A percentile compares a stretch with the other conserved stretches of the same genome.
Conservation (phyloP, 208 protist genomes). For the Angomonas ambiguus region DNA sequence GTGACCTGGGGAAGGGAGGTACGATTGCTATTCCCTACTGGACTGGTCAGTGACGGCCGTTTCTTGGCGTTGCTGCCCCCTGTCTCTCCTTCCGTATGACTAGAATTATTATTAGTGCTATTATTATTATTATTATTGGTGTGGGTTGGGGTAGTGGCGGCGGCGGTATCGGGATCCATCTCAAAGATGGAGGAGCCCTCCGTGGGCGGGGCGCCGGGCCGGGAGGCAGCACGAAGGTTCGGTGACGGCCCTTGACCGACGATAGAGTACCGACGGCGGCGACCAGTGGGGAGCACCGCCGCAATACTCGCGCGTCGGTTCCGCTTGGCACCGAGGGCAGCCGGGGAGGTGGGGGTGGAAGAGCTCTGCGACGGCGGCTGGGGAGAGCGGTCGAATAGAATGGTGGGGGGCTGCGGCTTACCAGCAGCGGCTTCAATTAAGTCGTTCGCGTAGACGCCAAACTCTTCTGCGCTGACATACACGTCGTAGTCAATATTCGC, state of each 20-base stretch:
- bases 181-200: not conserved
- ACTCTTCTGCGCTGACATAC: conserved; percentile 51
- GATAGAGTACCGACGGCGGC: not conserved
- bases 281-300: not conserved
- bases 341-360: not conserved
- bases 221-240: not conserved
- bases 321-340: not conserved
- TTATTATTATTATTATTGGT: too few relatives aligned
- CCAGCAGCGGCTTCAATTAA: conserved; percentile 18
- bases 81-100: not conserved
- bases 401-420: conserved; percentile 9
- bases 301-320: not conserved
- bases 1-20: not conserved
- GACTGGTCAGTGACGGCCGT: not conserved
- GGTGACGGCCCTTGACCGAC: not conserved
- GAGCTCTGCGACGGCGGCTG: not conserved
- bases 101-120: too few relatives aligned
- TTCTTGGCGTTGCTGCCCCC: not conserved
- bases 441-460: conserved; percentile 36
- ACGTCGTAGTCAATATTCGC: conserved; percentile 47
- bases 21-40: not conserved
- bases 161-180: not conserved
- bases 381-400: conserved; percentile 1
- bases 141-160: too few relatives aligned
- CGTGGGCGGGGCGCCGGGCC: not conserved